A percentile compares a stretch with the other conserved stretches of the same genome.
Conservation (phyloP, 768 basidiomycete genomes). For the Auricularia sp. region DNA sequence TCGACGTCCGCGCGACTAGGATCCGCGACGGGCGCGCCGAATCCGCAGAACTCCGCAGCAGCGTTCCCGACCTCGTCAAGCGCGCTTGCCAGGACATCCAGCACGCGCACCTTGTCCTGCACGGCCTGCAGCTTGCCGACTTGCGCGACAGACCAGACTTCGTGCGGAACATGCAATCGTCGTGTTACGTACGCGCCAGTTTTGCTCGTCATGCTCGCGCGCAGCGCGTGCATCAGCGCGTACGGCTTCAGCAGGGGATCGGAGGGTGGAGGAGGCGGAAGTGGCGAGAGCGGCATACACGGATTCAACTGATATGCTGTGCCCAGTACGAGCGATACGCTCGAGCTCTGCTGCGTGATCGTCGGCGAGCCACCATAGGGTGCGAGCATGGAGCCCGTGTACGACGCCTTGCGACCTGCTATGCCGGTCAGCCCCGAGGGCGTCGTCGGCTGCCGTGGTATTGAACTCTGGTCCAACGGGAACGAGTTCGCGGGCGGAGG, state of each 20-base stretch:
- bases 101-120: constrained; percentile 76
- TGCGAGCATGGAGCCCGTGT: constrained; percentile 18
- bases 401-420: constrained; percentile 44
- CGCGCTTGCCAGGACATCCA: constrained; percentile 67
- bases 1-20: constrained; percentile 56
- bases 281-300: constrained; percentile 66
- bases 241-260: constrained; percentile 78
- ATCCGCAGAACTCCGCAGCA: constrained; percentile 67
- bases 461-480: constrained; percentile 8
- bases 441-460: constrained; percentile 9
- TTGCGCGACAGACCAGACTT: constrained; percentile 69
- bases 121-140: constrained; percentile 76
- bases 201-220: constrained; percentile 64
- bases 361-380: not conserved
- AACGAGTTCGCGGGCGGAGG: constrained; percentile 2
- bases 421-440: not conserved
- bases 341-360: not conserved
- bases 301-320: not conserved
- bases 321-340: constrained; percentile 22
- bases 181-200: constrained; percentile 86
- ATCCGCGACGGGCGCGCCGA: constrained; percentile 52
- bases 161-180: constrained; percentile 75
- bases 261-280: constrained; percentile 60
- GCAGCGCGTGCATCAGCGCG: constrained; percentile 76
- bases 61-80: constrained; percentile 66